Evolutionary conservation across 345 rosid species (phyloP), one percentile per base, ranked within the genome.

Genomic region (Crucihimalaya himalaica): DNA sequence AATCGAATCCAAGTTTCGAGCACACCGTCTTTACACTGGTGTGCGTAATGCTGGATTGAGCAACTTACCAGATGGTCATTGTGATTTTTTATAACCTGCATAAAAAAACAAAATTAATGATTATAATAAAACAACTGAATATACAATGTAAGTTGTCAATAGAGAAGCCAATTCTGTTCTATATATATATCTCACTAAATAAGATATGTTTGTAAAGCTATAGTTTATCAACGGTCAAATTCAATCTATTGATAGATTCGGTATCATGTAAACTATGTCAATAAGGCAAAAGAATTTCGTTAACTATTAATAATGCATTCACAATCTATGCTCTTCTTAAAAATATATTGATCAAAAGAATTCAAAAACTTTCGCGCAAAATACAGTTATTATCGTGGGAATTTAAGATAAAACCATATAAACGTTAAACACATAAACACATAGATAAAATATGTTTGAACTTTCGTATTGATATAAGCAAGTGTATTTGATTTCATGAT

Each of bases 31-130:
- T 20, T 12, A 4, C 3, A 19, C 29, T 53, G 55, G 45, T 11
- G 4, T 3, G 46, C 4, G 18, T 28, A 19, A 28, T 63, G 63
- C 4, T 13, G 5, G 18, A 63, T 63, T 53, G 0, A 6, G 13
- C 70, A 72, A 8, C 6, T 0, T 0, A 9, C 27, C 6, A 72
- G 12, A 29, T 28, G 0, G 13, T 70, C 76, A 63, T 31, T 1
- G 37, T 58, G 70, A 31, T 54, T 31, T 2, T 54, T 15, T 29
- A 72, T 37, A 63, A 53, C 77, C 70, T 72, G 29, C 1, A 3
- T 3, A 23, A 47, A 47, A 15, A 3, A 48, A 35, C 23, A 46
- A 58, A 10, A 15, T 29, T 56, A 16, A 3, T 32, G 23, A 47
- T 23, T 15, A 32, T 14, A 12, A 8, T 20, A 7, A 29, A 7